Evolutionary conservation across 2,329 filamentous ascomycete species (phyloP).

Genomic region (Fusarium pininemorale): DNA sequence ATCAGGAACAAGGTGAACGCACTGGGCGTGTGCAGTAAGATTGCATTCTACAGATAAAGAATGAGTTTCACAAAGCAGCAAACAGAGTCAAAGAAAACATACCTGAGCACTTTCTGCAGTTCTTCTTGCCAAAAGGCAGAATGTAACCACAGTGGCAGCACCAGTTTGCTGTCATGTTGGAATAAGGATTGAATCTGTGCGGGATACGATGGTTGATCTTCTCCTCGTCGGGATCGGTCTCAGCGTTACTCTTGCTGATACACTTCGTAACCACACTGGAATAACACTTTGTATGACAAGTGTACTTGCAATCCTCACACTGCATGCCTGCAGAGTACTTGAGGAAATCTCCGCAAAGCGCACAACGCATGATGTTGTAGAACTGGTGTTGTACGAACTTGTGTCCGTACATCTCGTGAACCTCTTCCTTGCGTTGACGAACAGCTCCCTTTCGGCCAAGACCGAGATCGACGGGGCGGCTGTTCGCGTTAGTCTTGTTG

Average conservation of each 20-base stretch:
- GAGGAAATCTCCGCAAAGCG: constrained; percentile 95
- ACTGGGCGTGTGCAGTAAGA: constrained; percentile 89
- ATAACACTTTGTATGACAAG: constrained; percentile 98
- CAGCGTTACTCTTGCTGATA: constrained; percentile 98
- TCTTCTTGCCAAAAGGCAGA: constrained; percentile 92
- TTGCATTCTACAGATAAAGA: constrained; percentile 73
- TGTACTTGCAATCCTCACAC: constrained; percentile 99
- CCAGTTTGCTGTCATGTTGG: constrained; percentile 98
- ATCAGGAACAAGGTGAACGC: constrained; percentile 94
- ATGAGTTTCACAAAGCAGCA: constrained; percentile 41
- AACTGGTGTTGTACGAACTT: constrained; percentile 99
- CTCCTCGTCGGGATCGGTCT: constrained; percentile 97
- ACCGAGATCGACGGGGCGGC: constrained; percentile 84
- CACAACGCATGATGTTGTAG: constrained; percentile 99
- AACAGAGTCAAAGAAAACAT: constrained; percentile 44
- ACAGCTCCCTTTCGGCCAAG: constrained; percentile 95
- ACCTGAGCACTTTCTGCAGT: constrained; percentile 91
- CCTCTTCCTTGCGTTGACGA: constrained; percentile 96
- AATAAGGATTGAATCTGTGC: constrained; percentile 95
- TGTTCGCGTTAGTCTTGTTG: constrained; percentile 86
- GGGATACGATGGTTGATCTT: constrained; percentile 99
- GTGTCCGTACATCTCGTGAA: constrained; percentile 98
- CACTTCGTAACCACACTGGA: constrained; percentile 97
- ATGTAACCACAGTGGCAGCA: constrained; percentile 99
- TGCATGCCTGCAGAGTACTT: constrained; percentile 99